These are phyloP conservation scores for Cucurbita maxima DNA, from an alignment of 306 rosid genomes.

Conservation along the genomic window DNA sequence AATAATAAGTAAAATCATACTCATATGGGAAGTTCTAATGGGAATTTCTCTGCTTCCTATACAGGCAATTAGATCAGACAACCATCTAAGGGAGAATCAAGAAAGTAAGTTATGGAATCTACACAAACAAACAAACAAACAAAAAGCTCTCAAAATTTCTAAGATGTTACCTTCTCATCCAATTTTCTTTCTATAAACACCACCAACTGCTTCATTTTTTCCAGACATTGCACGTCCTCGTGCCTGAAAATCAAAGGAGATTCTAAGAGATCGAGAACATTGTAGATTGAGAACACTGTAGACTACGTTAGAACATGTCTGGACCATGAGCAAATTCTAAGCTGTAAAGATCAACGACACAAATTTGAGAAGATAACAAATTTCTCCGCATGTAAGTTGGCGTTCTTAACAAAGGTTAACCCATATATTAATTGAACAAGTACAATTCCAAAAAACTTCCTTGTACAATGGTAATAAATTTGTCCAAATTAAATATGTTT, in stretches of 20 bases:
- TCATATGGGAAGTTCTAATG: neutral
- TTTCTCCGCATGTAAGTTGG: neutral
- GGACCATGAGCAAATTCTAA: neutral
- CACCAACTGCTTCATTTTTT: conserved; percentile 82
- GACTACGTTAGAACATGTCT: neutral
- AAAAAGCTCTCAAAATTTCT: neutral
- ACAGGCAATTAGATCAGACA: neutral
- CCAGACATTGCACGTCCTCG: conserved; percentile 77
- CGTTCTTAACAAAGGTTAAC: neutral
- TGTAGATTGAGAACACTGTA: neutral
- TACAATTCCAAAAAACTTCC: neutral
- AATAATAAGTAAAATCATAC: neutral
- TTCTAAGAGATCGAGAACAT: neutral
- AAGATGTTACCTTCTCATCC: conserved; percentile 65
- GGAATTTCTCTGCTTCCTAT: neutral
- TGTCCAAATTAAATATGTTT: no score
- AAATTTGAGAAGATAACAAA: neutral
- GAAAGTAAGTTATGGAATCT: neutral
- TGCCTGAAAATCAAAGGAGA: conserved; percentile 44
- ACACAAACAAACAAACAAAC: neutral
- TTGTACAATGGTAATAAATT: neutral
- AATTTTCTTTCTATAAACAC: conserved; percentile 67
- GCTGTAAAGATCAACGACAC: neutral
- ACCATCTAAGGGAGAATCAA: neutral
- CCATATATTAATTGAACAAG: neutral